Percentiles rank a stretch among this genome's conserved stretches.
Evolutionary conservation across 108 stramenopile species (phyloP).

Genomic region (Nannochloropsis gaditana): DNA sequence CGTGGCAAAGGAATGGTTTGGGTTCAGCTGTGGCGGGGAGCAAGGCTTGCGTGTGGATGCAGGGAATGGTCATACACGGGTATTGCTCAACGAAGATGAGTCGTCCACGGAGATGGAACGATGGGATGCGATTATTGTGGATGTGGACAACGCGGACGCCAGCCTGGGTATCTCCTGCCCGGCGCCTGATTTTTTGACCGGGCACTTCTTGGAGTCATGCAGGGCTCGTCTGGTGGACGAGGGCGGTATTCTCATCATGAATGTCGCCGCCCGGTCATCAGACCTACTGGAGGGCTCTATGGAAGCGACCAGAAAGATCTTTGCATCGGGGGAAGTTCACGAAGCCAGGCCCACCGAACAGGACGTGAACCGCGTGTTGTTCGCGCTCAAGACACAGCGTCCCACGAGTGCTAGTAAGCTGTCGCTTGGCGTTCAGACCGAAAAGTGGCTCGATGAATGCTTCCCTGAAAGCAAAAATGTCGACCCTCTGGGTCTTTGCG

Average conservation of each 20-base stretch:
- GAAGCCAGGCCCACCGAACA: neutral
- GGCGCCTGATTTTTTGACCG: neutral
- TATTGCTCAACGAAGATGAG: neutral
- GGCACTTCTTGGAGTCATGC: neutral
- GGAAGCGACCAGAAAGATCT: neutral
- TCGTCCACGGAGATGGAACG: neutral
- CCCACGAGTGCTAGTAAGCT: neutral
- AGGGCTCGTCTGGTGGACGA: neutral
- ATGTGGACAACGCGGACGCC: neutral
- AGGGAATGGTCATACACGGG: neutral
- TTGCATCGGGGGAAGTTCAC: neutral
- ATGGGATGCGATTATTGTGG: neutral
- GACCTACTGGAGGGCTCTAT: neutral
- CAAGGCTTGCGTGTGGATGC: neutral
- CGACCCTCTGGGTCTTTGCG: constrained; percentile 15
- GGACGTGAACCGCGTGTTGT: neutral
- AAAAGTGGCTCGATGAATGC: neutral
- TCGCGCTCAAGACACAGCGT: neutral
- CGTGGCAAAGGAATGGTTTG: neutral
- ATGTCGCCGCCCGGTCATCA: neutral
- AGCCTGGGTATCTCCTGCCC: neutral
- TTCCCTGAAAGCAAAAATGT: neutral
- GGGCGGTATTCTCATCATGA: neutral
- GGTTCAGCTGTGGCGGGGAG: neutral
- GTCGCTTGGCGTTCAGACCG: neutral